Evolutionary conservation across 306 rosid genomes (phyloP).

Genomic region (Dryas octopetala): DNA sequence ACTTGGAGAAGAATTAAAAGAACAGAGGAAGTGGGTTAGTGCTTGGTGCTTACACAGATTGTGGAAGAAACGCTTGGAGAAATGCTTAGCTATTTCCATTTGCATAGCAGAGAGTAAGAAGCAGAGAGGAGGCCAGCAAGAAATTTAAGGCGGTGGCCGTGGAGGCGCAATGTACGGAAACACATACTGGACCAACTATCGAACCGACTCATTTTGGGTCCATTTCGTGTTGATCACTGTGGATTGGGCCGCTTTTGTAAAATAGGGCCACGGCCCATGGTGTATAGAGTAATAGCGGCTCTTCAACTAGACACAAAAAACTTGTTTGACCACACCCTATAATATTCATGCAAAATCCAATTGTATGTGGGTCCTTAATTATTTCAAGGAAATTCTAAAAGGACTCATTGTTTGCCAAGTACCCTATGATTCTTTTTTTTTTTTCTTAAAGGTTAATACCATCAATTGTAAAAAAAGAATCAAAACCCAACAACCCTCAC

Average conservation of each 20-base stretch:
- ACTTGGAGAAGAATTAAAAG: not conserved
- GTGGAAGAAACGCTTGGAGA: conserved; percentile 25
- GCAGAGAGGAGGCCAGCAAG: not conserved
- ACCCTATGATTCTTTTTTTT: too few relatives aligned
- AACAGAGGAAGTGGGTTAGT: not conserved
- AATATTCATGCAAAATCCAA: too few relatives aligned
- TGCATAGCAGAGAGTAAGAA: not conserved
- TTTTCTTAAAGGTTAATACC: too few relatives aligned
- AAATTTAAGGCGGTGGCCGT: conserved; percentile 10
- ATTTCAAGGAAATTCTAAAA: too few relatives aligned
- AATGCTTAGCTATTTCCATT: conserved; percentile 27
- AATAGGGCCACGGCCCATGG: not conserved
- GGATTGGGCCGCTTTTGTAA: not conserved
- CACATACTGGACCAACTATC: too few relatives aligned
- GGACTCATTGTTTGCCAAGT: too few relatives aligned
- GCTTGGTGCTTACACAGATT: conserved; percentile 19
- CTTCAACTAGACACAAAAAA: not conserved
- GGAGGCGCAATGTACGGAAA: conserved; percentile 7
- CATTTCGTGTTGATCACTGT: not conserved
- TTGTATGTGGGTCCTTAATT: too few relatives aligned
- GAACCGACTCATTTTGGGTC: not conserved
- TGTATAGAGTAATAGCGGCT: not conserved
- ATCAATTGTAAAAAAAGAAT: too few relatives aligned
- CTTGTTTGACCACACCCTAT: too few relatives aligned
- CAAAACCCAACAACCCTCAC: too few relatives aligned